Base-by-base conservation (phyloP, 495 filamentous ascomycete genomes). In the Cetradonia linearis region DNA sequence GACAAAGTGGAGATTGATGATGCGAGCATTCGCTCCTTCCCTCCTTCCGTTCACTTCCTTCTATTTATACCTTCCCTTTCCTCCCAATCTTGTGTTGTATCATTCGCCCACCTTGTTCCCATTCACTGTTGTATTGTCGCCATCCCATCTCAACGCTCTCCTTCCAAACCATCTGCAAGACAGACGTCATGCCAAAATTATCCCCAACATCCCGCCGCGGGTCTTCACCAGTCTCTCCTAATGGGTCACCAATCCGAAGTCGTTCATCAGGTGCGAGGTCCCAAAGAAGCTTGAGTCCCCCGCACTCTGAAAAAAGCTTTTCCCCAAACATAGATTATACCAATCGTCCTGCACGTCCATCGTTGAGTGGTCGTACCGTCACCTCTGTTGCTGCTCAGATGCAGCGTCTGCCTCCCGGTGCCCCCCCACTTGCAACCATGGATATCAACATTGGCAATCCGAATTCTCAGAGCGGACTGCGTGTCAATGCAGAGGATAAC, bases 401-500 rank as follows among this genome's bases (percentile, higher is more conserved):
- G 58, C 49, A 36, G 18, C 31, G 31, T 18, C 2, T 5, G 9
- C 18, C 18, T 23, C 8, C 10, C 10, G 13, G 7, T 33, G 23
- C 4, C 42, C 16, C 34, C 33, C 13, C 25, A 34, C 23, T 25
- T 48, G 25, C 37, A 18, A 52, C 9, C 31, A 53, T 60, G 58
- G 40, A 53, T 13, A 37, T 40, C 50, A 61, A 55, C n/a, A 23
- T 30, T 30, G 49, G 38, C 28, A 55, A 55, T 14, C 14, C 50
- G 34, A 31, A 40, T 50, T n/a, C 25, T 4, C 1, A 33, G 10
- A 37, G 40, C 13, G 50, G 48, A 23, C 8, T 38, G 34, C 44
- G n/a, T 33, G 5, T n/a, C 16, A 56, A 11, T 42, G 28, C 59
- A 49, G 62, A 62, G 14, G 57, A 65, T 60, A 66, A 69, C 60